Percentiles rank a stretch among this genome's conserved stretches.
These are phyloP conservation scores for Aspergillus piperis DNA, from an alignment of 2,329 filamentous ascomycete species.

Conservation along the genomic window DNA sequence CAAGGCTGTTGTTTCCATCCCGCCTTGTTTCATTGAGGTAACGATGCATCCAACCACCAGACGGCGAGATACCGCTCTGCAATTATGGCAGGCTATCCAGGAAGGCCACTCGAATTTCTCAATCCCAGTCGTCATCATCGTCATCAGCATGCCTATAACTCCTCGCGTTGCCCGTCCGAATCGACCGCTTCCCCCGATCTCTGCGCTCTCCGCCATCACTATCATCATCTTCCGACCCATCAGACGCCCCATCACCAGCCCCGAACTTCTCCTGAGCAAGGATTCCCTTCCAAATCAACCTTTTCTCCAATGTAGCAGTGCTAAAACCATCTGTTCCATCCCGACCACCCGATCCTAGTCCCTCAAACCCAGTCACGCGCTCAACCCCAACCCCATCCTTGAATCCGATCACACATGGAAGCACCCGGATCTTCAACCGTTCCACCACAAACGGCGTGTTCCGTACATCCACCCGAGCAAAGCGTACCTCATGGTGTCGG, in stretches of 20 bases:
- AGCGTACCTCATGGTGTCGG: slow-evolving; percentile 45
- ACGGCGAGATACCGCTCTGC: background rate
- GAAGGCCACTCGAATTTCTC: slow-evolving; percentile 17
- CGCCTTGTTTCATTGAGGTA: background rate
- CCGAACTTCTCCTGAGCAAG: slow-evolving; percentile 38
- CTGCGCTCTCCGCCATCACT: slow-evolving; percentile 26
- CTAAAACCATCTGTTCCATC: slow-evolving; percentile 44
- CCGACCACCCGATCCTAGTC: slow-evolving; percentile 39
- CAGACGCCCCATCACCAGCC: slow-evolving; percentile 27
- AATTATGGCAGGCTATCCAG: background rate
- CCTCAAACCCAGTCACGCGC: slow-evolving; percentile 51
- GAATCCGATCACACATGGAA: slow-evolving; percentile 54
- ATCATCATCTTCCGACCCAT: slow-evolving; percentile 28
- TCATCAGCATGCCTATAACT: slow-evolving; percentile 47
- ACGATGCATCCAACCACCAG: background rate
- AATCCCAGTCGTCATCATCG: slow-evolving; percentile 53
- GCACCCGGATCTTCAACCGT: slow-evolving; percentile 48
- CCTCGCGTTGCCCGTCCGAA: slow-evolving; percentile 35
- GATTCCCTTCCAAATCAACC: slow-evolving; percentile 43
- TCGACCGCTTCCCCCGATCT: slow-evolving; percentile 23
- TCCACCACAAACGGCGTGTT: slow-evolving; percentile 51
- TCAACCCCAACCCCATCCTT: slow-evolving; percentile 49
- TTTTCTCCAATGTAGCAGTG: slow-evolving; percentile 45
- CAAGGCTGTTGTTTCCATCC: background rate
- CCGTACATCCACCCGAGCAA: slow-evolving; percentile 49